phyloP scores from a whole-genome alignment of 306 rosid genomes.

The Rosa multiflora region DNA sequence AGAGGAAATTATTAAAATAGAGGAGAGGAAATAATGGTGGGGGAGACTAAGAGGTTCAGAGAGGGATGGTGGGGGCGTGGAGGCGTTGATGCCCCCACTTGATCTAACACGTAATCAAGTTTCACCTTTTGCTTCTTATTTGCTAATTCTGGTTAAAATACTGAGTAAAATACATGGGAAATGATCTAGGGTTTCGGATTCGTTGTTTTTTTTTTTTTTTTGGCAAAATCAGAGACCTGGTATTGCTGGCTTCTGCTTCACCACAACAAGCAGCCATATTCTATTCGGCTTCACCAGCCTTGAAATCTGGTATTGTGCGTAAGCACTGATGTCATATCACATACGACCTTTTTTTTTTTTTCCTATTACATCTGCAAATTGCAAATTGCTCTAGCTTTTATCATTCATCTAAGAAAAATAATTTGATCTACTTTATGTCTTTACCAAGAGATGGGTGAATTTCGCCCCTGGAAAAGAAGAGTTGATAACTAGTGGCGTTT shows the following conservation, averaged over 20 bases:
- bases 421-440: too few species aligned
- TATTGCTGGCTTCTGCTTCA: conserved; percentile 10
- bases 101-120: conserved; percentile 20
- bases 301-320: not conserved
- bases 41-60: not conserved
- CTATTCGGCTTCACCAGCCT: not conserved
- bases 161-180: not conserved
- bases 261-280: conserved; percentile 11
- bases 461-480: too few species aligned
- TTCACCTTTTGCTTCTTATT: not conserved
- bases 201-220: not conserved
- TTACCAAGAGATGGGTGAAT: too few species aligned
- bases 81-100: conserved; percentile 24
- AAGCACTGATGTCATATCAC: not conserved
- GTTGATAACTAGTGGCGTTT: too few species aligned
- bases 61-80: conserved; percentile 4
- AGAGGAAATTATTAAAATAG: conserved; percentile 20
- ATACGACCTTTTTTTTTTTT: not conserved
- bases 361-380: too few species aligned
- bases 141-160: not conserved
- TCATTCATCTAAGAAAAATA: too few species aligned
- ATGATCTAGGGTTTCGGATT: conserved; percentile 18
- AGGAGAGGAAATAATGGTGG: conserved; percentile 9
- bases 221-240: not conserved
- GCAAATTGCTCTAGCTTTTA: not conserved